Conservation (phyloP, 2,329 filamentous ascomycete species). For the Paraphoma chrysanthemicola region DNA sequence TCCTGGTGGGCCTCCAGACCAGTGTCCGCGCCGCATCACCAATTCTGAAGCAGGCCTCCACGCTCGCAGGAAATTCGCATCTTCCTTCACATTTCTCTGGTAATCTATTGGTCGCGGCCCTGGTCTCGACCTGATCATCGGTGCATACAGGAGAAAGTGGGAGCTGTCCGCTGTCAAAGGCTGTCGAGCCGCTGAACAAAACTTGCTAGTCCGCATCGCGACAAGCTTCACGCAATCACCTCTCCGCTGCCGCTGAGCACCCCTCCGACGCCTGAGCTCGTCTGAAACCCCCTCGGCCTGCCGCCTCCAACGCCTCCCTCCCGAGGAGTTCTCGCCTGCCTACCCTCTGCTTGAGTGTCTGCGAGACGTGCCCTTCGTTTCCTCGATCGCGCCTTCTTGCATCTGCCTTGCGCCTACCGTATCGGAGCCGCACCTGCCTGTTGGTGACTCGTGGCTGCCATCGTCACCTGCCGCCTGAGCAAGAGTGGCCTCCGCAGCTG, state of each 20-base stretch:
- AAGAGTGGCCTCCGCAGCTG: constrained; percentile 11
- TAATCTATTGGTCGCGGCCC: constrained; percentile 7
- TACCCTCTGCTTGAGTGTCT: neutral
- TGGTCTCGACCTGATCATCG: neutral
- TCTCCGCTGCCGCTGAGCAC: constrained; percentile 27
- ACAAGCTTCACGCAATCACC: constrained; percentile 37
- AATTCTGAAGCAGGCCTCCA: constrained; percentile 2
- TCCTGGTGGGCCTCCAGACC: constrained; percentile 14
- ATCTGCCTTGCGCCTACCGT: constrained; percentile 21
- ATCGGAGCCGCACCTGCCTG: constrained; percentile 32
- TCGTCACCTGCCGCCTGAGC: constrained; percentile 34
- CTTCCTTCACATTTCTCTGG: constrained; percentile 7
- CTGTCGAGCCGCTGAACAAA: constrained; percentile 16
- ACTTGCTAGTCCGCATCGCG: constrained; percentile 29
- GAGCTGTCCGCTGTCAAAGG: constrained; percentile 5
- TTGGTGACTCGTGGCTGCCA: constrained; percentile 29
- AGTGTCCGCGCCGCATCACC: constrained; percentile 22
- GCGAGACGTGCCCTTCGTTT: neutral
- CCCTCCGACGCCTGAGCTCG: constrained; percentile 26
- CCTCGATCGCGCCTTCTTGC: constrained; percentile 10
- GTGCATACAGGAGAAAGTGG: neutral
- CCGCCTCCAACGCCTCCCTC: constrained; percentile 8
- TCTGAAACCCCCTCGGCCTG: constrained; percentile 34
- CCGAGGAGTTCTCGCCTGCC: neutral
- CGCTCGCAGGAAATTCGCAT: constrained; percentile 5